These are phyloP conservation scores for Thecaphora thlaspeos DNA, from an alignment of 1,284 basidiomycete species.

Conservation along the genomic window DNA sequence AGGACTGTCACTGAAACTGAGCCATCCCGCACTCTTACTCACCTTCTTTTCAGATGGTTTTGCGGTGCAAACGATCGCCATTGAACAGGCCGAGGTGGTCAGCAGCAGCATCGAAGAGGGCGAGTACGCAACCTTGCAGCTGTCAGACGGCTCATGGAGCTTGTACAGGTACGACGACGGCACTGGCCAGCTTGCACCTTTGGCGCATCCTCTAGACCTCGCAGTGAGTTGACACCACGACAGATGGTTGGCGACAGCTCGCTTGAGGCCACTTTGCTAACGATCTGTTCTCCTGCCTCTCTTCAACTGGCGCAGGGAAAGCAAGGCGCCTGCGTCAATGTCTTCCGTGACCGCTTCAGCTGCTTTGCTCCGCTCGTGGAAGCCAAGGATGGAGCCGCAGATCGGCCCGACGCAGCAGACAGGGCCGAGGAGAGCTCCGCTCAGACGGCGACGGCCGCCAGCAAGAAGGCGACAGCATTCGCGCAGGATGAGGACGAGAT, in stretches of 20 bases:
- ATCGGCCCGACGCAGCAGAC: no score
- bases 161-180: conserved; percentile 6
- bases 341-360: conserved; percentile 15
- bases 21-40: no score
- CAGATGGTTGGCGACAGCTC: no score
- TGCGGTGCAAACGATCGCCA: neutral
- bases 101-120: conserved; percentile 18
- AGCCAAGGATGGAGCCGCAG: neutral
- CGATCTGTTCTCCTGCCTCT: no score
- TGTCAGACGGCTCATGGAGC: conserved; percentile 2
- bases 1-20: no score
- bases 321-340: conserved; percentile 14
- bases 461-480: neutral
- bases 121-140: conserved; percentile 18
- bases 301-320: neutral
- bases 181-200: conserved; percentile 3
- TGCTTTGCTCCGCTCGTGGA: neutral
- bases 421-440: neutral
- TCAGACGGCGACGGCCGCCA: neutral
- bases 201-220: conserved; percentile 4
- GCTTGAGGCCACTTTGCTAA: no score
- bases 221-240: no score
- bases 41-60: neutral
- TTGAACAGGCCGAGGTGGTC: neutral
- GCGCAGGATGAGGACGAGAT: conserved; percentile 39